A percentile compares a stretch with the other conserved stretches of the same genome.
Conservation (phyloP, 805 yeast genomes). For the Wickerhamiella azyma region DNA sequence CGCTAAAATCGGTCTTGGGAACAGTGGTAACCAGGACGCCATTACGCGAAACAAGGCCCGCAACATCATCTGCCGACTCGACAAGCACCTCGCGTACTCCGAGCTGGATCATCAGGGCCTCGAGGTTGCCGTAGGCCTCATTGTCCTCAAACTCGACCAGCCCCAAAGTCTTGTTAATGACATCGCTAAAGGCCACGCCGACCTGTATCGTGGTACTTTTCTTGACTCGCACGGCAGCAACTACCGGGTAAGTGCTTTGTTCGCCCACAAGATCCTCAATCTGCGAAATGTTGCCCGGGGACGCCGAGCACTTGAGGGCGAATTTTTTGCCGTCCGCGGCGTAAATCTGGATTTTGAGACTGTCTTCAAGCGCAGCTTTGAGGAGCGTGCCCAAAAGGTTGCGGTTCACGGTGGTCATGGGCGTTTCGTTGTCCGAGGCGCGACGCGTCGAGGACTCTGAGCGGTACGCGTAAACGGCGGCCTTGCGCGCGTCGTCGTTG, state of each 20-base stretch:
- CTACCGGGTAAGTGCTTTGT: conserved; percentile 34
- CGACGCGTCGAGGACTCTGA: conserved; percentile 68
- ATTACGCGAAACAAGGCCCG: conserved; percentile 63
- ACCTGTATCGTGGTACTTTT: conserved; percentile 37
- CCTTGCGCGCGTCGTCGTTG: conserved; percentile 61
- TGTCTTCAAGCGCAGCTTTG: conserved; percentile 51
- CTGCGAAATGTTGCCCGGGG: conserved; percentile 80
- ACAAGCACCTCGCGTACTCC: conserved; percentile 78
- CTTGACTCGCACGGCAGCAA: conserved; percentile 37
- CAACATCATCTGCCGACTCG: conserved; percentile 43
- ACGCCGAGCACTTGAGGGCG: conserved; percentile 42
- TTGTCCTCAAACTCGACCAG: conserved; percentile 73
- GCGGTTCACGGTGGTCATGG: conserved; percentile 49
- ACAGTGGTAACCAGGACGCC: conserved; percentile 55
- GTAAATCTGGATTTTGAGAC: conserved; percentile 70
- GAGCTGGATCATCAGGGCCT: conserved; percentile 71
- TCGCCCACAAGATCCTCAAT: conserved; percentile 56
- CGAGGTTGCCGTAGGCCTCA: conserved; percentile 75
- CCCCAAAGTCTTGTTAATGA: conserved; percentile 51
- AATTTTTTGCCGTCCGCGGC: conserved; percentile 26
- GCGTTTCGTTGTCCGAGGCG: conserved; percentile 24
- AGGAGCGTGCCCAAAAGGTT: conserved; percentile 58
- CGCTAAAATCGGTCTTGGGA: conserved; percentile 40
- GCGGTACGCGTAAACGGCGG: conserved; percentile 74
- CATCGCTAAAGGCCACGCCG: conserved; percentile 72